A percentile compares a stretch with the other conserved stretches of the same genome.
phyloP scores from a whole-genome alignment of 257 asterid species.

The Marsdenia floribunda region DNA sequence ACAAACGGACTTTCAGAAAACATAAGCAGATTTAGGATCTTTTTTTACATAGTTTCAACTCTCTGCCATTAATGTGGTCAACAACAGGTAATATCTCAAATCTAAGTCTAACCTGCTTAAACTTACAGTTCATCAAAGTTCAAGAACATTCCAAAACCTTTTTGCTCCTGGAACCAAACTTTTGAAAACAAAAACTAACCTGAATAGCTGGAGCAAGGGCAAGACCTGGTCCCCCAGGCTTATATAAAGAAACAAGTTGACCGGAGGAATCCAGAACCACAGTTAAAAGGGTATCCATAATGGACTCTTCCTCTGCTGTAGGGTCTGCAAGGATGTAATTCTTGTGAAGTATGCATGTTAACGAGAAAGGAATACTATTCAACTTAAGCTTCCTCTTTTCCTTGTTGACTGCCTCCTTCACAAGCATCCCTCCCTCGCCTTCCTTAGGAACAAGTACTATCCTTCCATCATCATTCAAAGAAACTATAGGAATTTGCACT shows the following conservation, averaged over 20 bases:
- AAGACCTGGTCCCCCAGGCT: conserved; percentile 90
- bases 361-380: conserved; percentile 52
- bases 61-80: background rate
- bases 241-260: conserved; percentile 75
- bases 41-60: background rate
- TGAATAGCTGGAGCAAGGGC: conserved; percentile 59
- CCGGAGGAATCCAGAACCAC: conserved; percentile 70
- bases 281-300: conserved; percentile 77
- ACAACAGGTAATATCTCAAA: background rate
- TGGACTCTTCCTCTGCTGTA: conserved; percentile 89
- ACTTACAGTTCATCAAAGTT: background rate
- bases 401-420: conserved; percentile 61
- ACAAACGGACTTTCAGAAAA: background rate
- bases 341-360: conserved; percentile 82
- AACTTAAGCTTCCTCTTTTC: conserved; percentile 72
- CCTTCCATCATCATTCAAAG: conserved; percentile 79
- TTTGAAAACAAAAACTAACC: conserved; percentile 37
- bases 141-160: background rate
- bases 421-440: conserved; percentile 37
- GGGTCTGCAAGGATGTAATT: conserved; percentile 93
- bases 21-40: background rate
- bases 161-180: background rate
- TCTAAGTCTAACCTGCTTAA: background rate
- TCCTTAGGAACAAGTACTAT: conserved; percentile 61
- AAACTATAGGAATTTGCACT: conserved; percentile 83